phyloP scores from a whole-genome alignment of 179 eudicot species.

The Vitellaria paradoxa region DNA sequence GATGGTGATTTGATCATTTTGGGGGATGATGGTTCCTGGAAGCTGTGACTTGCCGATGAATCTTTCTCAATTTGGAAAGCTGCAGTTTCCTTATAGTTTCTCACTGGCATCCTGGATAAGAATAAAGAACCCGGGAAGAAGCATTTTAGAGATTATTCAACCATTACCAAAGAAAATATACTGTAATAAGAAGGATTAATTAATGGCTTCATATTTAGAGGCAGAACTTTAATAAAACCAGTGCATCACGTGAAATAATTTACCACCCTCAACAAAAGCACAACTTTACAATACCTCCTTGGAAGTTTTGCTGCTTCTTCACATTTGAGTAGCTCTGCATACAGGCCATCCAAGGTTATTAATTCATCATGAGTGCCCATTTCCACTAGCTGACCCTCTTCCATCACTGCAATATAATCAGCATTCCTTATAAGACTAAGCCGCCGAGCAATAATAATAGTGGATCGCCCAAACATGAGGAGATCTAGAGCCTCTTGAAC shows the following conservation, averaged over 20 bases:
- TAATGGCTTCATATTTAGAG: background rate
- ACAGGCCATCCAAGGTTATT: constrained; percentile 77
- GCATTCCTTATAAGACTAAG: constrained; percentile 92
- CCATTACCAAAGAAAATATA: background rate
- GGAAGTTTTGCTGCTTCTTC: constrained; percentile 99
- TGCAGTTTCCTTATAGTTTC: constrained; percentile 60
- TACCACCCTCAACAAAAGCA: constrained; percentile 4
- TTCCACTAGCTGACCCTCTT: constrained; percentile 97
- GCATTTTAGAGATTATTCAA: constrained; percentile 6
- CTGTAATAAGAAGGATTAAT: background rate
- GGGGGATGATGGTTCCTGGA: constrained; percentile 93
- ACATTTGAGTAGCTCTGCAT: constrained; percentile 95
- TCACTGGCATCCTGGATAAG: constrained; percentile 78
- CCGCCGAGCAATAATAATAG: constrained; percentile 90
- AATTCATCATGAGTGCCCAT: constrained; percentile 99
- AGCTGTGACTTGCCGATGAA: constrained; percentile 57
- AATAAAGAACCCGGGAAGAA: constrained; percentile 5
- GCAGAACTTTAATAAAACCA: background rate
- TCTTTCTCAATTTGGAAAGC: constrained; percentile 82
- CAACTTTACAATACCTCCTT: constrained; percentile 56
- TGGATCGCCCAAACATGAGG: constrained; percentile 94
- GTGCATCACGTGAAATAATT: background rate
- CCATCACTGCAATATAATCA: constrained; percentile 99
- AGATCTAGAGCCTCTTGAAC: constrained; percentile 94
- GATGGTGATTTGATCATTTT: constrained; percentile 95